Conservation (phyloP, 306 rosid species). For the Trifolium fragiferum region DNA sequence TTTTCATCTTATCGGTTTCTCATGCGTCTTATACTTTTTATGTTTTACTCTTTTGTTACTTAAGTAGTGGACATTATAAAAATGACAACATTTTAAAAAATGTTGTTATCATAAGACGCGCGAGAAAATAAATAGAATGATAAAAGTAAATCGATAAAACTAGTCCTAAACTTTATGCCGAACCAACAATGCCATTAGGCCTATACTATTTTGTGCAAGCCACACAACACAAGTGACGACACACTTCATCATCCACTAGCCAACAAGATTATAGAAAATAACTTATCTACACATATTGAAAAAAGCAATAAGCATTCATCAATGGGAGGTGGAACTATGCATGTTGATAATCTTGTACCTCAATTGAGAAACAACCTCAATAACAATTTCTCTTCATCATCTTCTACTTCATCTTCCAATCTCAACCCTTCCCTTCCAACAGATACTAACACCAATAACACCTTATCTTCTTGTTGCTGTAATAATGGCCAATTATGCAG, state of each 20-base stretch:
- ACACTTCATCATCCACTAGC: background rate
- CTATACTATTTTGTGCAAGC: too few relatives aligned
- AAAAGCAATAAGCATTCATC: conserved; percentile 23
- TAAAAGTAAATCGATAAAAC: too few relatives aligned
- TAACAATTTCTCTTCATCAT: conserved; percentile 20
- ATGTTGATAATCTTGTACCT: conserved; percentile 34
- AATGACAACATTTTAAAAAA: too few relatives aligned
- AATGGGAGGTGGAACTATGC: conserved; percentile 62
- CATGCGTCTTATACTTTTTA: too few relatives aligned
- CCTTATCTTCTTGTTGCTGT: conserved; percentile 41
- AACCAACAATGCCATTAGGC: too few relatives aligned
- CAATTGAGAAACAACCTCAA: conserved; percentile 25
- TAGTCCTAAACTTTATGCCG: too few relatives aligned
- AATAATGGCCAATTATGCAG: conserved; percentile 37
- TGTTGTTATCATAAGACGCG: too few relatives aligned
- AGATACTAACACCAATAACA: background rate
- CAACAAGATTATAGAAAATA: background rate
- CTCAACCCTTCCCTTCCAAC: conserved; percentile 45
- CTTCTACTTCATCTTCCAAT: conserved; percentile 40
- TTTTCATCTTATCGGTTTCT: too few relatives aligned
- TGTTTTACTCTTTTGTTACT: too few relatives aligned
- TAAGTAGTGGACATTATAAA: too few relatives aligned
- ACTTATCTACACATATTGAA: background rate
- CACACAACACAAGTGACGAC: background rate
- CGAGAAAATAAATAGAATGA: too few relatives aligned